Conservation (phyloP, 164 flowering plant genomes). For the Kalanchoe fedtschenkoi region DNA sequence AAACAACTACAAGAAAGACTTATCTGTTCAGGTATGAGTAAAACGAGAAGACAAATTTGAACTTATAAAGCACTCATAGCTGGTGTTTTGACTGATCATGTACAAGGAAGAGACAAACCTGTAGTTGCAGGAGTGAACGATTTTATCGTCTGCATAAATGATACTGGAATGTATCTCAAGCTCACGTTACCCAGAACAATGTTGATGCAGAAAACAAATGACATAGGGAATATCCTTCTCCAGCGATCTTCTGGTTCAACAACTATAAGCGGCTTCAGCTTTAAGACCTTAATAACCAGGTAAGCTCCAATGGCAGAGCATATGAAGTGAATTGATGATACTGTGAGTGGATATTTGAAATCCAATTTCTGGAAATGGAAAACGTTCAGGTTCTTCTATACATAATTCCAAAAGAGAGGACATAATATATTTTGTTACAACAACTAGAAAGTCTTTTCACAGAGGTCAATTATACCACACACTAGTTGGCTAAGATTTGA, state of each 20-base stretch:
- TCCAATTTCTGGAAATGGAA: constrained; percentile 67
- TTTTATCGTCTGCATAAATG: constrained; percentile 96
- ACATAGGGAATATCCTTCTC: constrained; percentile 97
- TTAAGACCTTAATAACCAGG: constrained; percentile 69
- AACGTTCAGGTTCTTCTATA: constrained; percentile 5
- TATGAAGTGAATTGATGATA: constrained; percentile 87
- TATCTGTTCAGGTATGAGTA: too few species aligned
- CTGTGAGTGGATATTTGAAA: constrained; percentile 81
- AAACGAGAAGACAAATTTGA: too few species aligned
- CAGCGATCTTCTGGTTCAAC: constrained; percentile 92
- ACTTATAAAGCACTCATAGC: background rate
- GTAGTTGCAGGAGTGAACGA: constrained; percentile 98
- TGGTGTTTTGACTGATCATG: background rate
- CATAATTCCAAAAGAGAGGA: background rate
- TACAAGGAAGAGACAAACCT: constrained; percentile 33
- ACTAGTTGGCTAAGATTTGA: too few species aligned
- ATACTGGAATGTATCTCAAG: constrained; percentile 89
- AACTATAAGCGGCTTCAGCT: constrained; percentile 72
- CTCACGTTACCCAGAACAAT: constrained; percentile 94
- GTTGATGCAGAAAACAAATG: constrained; percentile 89
- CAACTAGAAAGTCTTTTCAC: too few species aligned
- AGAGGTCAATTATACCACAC: too few species aligned
- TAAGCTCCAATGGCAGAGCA: constrained; percentile 89
- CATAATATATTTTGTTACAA: too few species aligned
- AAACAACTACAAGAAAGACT: constrained; percentile 33